A percentile compares a stretch with the other conserved stretches of the same genome.
Conservation (phyloP, 768 basidiomycete species). For the Auriculariales sp. region DNA sequence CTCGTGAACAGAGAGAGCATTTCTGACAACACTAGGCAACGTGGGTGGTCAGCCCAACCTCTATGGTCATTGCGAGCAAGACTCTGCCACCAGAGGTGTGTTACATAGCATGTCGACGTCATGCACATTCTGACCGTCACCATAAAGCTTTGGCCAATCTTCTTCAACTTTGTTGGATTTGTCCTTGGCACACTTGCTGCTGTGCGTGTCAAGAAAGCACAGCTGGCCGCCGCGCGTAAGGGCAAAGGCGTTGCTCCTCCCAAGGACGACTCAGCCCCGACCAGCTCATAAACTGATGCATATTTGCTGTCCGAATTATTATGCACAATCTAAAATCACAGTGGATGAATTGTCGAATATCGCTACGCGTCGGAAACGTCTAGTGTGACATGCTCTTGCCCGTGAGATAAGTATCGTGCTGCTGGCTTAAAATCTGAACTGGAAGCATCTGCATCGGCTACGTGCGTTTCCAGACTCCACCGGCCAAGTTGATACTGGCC, state of each 20-base stretch:
- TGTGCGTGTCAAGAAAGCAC: slow-evolving; percentile 50
- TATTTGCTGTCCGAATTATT: background rate
- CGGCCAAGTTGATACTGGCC: slow-evolving; percentile 49
- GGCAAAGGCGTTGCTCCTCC: slow-evolving; percentile 31
- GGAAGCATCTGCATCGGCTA: slow-evolving; percentile 28
- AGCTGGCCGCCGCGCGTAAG: slow-evolving; percentile 36
- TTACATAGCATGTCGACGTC: background rate
- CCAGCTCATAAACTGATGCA: background rate
- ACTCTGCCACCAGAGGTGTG: slow-evolving; percentile 64
- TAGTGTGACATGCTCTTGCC: background rate
- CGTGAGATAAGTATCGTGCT: background rate
- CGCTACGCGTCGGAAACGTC: background rate
- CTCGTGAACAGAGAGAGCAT: background rate
- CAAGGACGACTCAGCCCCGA: slow-evolving; percentile 5
- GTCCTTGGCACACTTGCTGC: slow-evolving; percentile 69
- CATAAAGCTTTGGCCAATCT: slow-evolving; percentile 68
- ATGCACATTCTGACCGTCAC: slow-evolving; percentile 1
- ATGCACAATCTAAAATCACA: no score
- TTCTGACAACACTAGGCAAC: slow-evolving; percentile 35
- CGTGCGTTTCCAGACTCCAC: slow-evolving; percentile 58
- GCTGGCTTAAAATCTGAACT: background rate
- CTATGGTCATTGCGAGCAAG: slow-evolving; percentile 62
- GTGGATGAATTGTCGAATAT: no score
- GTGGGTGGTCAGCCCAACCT: slow-evolving; percentile 66
- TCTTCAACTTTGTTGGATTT: slow-evolving; percentile 71